Conservation (phyloP, 2,329 filamentous ascomycete species). For the Curvularia eragrostidis region DNA sequence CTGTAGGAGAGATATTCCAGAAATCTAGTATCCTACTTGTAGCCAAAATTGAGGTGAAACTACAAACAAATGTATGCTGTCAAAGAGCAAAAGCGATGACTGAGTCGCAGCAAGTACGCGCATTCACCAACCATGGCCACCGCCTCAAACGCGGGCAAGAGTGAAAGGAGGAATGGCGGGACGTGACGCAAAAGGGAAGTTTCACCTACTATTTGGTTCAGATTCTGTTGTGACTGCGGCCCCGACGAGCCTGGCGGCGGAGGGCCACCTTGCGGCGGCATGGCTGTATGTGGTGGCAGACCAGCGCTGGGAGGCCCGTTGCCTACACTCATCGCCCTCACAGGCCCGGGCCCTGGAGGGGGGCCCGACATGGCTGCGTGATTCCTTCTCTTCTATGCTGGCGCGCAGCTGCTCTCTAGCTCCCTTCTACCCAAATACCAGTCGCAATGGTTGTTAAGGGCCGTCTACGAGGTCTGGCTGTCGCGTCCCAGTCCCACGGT, state of each 20-base stretch:
- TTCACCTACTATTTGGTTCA: slow-evolving; percentile 90
- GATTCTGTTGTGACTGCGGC: slow-evolving; percentile 81
- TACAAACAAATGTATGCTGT: background rate
- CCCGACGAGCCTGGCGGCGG: slow-evolving; percentile 56
- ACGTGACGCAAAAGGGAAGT: background rate
- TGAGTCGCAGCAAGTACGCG: background rate
- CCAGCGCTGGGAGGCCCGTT: slow-evolving; percentile 52
- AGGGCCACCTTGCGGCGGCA: slow-evolving; percentile 56
- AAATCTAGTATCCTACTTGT: background rate
- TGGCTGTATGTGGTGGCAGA: slow-evolving; percentile 50
- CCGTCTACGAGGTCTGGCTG: slow-evolving; percentile 1
- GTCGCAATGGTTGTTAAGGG: slow-evolving; percentile 29
- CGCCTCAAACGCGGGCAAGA: background rate
- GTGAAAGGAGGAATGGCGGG: background rate
- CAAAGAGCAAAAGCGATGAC: background rate
- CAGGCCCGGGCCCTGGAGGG: slow-evolving; percentile 45
- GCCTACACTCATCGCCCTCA: slow-evolving; percentile 51
- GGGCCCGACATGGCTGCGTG: slow-evolving; percentile 45
- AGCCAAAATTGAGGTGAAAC: background rate
- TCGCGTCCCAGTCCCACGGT: slow-evolving; percentile 4
- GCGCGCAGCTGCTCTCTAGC: slow-evolving; percentile 28
- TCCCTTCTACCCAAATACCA: slow-evolving; percentile 21
- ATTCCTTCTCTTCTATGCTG: slow-evolving; percentile 30
- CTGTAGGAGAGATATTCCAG: slow-evolving; percentile 2
- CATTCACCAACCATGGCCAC: background rate